phyloP scores from a whole-genome alignment of 768 basidiomycete genomes.

The Leccinum sublutescens region DNA sequence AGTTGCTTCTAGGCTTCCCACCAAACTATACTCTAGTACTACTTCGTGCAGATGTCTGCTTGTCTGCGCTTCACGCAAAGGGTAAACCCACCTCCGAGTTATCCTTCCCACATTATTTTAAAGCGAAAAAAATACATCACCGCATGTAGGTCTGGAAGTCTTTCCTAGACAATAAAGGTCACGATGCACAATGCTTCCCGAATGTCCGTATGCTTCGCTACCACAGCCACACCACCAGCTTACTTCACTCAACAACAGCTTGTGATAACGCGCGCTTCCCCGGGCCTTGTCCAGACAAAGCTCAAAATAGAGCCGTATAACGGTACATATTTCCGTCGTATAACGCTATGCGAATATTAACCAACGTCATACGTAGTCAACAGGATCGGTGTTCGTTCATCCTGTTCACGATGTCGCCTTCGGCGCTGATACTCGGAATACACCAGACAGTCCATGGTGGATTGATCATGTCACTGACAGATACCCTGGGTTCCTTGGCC shows the following conservation, averaged over 20 bases:
- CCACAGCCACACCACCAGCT: background rate
- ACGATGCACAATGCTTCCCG: conserved; percentile 78
- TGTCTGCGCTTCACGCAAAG: conserved; percentile 69
- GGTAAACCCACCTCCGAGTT: conserved; percentile 33
- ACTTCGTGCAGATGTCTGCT: conserved; percentile 47
- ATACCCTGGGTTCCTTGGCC: conserved; percentile 83
- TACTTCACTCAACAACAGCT: conserved; percentile 43
- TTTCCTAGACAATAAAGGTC: conserved; percentile 75
- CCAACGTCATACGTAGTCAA: conserved; percentile 52
- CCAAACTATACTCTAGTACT: background rate
- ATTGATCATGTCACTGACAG: conserved; percentile 76
- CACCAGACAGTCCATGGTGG: conserved; percentile 70
- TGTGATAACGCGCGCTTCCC: conserved; percentile 60
- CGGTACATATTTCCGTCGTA: conserved; percentile 40
- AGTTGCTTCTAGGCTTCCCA: background rate
- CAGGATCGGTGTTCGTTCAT: conserved; percentile 65
- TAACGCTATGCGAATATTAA: background rate
- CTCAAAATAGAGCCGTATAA: conserved; percentile 76
- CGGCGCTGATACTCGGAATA: background rate
- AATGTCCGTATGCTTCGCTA: conserved; percentile 46
- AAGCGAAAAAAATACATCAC: conserved; percentile 4
- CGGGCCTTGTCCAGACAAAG: conserved; percentile 67
- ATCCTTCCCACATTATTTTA: background rate
- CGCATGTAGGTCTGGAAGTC: conserved; percentile 68
- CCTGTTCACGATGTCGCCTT: background rate